Conservation (phyloP, 495 filamentous ascomycete species). For the Lepidopterella palustris region DNA sequence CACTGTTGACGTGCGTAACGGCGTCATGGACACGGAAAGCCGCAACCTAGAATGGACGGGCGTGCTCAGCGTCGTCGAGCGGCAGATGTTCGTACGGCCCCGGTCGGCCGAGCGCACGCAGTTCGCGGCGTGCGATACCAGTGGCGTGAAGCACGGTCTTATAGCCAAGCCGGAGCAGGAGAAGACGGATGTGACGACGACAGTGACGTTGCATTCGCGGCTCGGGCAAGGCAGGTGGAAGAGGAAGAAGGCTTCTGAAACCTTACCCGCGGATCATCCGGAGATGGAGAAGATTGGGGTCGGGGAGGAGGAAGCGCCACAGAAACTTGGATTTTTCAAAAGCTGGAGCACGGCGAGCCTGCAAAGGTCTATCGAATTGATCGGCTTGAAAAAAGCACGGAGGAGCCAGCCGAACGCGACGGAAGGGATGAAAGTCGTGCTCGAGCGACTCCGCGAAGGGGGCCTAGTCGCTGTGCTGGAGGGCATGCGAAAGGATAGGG, state of each 20-base stretch:
- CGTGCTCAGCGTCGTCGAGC: constrained; percentile 86
- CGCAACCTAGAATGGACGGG: constrained; percentile 60
- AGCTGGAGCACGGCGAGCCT: constrained; percentile 74
- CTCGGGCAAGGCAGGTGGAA: constrained; percentile 59
- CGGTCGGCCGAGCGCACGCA: constrained; percentile 1
- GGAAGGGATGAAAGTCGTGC: constrained; percentile 90
- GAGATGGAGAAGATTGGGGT: constrained; percentile 13
- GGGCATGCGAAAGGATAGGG: constrained; percentile 68
- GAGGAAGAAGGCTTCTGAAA: constrained; percentile 39
- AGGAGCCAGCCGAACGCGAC: constrained; percentile 81
- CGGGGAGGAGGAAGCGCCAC: constrained; percentile 43
- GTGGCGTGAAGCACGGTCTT: constrained; percentile 19
- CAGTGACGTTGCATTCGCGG: constrained; percentile 76
- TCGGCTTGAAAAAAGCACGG: constrained; percentile 75
- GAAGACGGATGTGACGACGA: constrained; percentile 76
- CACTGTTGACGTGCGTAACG: constrained; percentile 79
- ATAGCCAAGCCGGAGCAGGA: constrained; percentile 42
- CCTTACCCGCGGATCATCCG: constrained; percentile 39
- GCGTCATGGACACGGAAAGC: constrained; percentile 53
- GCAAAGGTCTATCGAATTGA: constrained; percentile 81
- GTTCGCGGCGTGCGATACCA: constrained; percentile 17
- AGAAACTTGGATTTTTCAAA: constrained; percentile 56
- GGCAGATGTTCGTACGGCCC: constrained; percentile 58
- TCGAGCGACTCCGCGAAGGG: constrained; percentile 74
- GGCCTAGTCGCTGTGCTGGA: constrained; percentile 82